phyloP scores from a whole-genome alignment of 2,329 filamentous ascomycete species.

The Neocucurbitaria cava region DNA sequence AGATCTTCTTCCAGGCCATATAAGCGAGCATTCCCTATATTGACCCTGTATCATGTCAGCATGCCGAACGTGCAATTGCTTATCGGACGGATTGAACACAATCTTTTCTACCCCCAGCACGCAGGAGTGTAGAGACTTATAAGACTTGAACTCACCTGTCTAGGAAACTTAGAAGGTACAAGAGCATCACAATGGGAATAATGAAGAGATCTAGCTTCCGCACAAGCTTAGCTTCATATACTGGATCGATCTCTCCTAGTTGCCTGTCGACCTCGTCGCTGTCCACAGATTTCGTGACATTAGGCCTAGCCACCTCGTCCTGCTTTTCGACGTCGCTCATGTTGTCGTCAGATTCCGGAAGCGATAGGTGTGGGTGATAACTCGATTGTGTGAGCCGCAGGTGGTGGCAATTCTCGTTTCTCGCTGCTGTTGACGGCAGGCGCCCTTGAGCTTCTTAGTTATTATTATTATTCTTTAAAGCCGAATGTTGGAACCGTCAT shows the following conservation, averaged over 20 bases:
- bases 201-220: conserved; percentile 70
- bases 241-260: conserved; percentile 46
- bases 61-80: neutral
- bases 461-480: conserved; percentile 12
- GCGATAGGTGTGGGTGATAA: conserved; percentile 5
- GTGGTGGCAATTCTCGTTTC: neutral
- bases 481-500: conserved; percentile 30
- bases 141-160: conserved; percentile 63
- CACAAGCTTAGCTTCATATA: conserved; percentile 62
- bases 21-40: conserved; percentile 73
- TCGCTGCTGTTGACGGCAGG: neutral
- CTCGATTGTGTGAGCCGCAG: neutral
- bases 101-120: no score
- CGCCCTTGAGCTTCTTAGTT: no score
- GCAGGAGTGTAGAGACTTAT: neutral
- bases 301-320: conserved; percentile 15
- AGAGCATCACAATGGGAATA: conserved; percentile 70
- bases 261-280: conserved; percentile 36
- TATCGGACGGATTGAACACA: neutral
- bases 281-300: conserved; percentile 16
- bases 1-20: conserved; percentile 70
- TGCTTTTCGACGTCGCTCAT: conserved; percentile 42
- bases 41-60: conserved; percentile 55
- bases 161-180: conserved; percentile 79
- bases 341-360: neutral